These are phyloP conservation scores for Calonectria multiphialidica DNA, from an alignment of 2,329 filamentous ascomycete genomes.

Conservation along the genomic window DNA sequence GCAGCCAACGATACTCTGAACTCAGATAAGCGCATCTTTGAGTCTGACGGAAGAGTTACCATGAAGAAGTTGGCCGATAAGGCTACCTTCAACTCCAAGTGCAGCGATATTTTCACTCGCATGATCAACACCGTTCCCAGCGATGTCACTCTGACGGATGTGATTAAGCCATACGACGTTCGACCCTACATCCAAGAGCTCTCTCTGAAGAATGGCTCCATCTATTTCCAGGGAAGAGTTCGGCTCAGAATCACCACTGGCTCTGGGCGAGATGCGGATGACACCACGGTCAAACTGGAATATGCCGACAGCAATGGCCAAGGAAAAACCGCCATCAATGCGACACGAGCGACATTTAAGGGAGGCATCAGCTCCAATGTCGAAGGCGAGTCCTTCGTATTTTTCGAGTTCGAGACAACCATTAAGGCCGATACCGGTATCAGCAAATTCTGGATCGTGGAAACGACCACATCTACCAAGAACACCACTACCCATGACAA, in stretches of 20 bases:
- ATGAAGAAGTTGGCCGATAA: constrained; percentile 53
- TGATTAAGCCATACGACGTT: constrained; percentile 43
- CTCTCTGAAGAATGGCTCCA: constrained; percentile 1
- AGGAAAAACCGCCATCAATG: background rate
- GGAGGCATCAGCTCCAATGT: background rate
- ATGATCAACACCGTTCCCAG: constrained; percentile 50
- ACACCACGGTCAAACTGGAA: background rate
- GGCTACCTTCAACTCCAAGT: constrained; percentile 49
- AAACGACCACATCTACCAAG: background rate
- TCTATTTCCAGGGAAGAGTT: background rate
- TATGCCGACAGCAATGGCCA: background rate
- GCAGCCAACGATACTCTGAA: constrained; percentile 49
- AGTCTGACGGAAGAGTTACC: constrained; percentile 55
- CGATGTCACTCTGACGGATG: constrained; percentile 43
- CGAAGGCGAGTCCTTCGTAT: background rate
- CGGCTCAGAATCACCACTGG: background rate
- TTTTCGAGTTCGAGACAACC: constrained; percentile 7
- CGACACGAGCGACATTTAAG: background rate
- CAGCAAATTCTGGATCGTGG: constrained; percentile 11
- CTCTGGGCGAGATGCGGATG: background rate
- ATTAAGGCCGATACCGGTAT: constrained; percentile 12
- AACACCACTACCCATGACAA: constrained; percentile 9
- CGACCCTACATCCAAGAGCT: constrained; percentile 42
- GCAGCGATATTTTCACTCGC: constrained; percentile 43
- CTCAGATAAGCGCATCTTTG: constrained; percentile 58